Base-by-base conservation (phyloP, 1,284 basidiomycete genomes). In the Fistulina hepatica region DNA sequence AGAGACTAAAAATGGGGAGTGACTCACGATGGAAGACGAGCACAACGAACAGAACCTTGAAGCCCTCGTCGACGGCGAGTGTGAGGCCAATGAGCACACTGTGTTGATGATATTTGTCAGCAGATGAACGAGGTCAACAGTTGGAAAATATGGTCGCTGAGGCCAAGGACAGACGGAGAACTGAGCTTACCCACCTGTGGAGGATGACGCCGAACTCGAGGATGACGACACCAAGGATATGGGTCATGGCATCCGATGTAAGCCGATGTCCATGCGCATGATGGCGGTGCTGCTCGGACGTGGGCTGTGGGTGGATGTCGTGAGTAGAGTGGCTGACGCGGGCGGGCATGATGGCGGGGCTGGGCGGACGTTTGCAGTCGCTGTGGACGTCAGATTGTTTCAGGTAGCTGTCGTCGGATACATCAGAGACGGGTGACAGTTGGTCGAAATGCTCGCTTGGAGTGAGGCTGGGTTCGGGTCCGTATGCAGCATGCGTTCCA, bases 121-220 rank as follows among this genome's bases (percentile, higher is more conserved):
- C n/a, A n/a, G n/a, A n/a, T n/a, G 31, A 6, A 16, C 21, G 19
- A 13, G 23, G 6, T 34, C 20, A 28, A 19, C 4, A 19, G 6
- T n/a, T 20, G 21, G 8, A 5, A 21, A 13, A 5, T 6, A 7
- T 20, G 26, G 19, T 38, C 20, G 30, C 24, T 38, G 26, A 22
- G 21, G 15, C 32, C 16, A 16, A 16, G 16, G 13, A 32, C 21
- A 25, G n/a, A 25, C 9, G n/a, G 9, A 25, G 24, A 25, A 9
- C 9, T 8, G 16, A 15, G 36, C 9, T 15, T n/a, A 26, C 51
- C 36, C 31, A 67, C 72, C 74, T 83, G 55, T 95, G 92, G 44
- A 98, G 66, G 10, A 93, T 62, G 34, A 97, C 88, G 51, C 94
- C 95, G 51, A 97, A 94, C 56, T 86, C 90, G 42, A 94, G 67